These are phyloP conservation scores for Gossypium herbaceum DNA, from an alignment of 345 rosid genomes.

Conservation along the genomic window DNA sequence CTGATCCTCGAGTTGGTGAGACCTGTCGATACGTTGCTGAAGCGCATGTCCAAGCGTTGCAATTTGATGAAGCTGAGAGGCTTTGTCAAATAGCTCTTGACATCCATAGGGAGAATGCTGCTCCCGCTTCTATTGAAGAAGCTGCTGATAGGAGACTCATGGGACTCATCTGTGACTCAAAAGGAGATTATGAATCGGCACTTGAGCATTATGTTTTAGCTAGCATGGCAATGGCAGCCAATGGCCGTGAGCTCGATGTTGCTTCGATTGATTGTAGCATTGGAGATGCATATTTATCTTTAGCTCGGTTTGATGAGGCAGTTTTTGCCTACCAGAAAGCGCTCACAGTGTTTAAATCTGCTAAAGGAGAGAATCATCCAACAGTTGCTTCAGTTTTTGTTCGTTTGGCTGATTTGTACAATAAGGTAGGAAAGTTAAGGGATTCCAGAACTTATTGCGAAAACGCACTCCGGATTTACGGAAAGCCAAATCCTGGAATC, in stretches of 20 bases:
- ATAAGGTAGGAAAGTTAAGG: slow-evolving; percentile 68
- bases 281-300: slow-evolving; percentile 79
- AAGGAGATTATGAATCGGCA: slow-evolving; percentile 73
- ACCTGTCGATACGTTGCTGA: slow-evolving; percentile 83
- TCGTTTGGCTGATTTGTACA: slow-evolving; percentile 80
- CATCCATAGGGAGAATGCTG: slow-evolving; percentile 60
- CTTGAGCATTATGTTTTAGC: slow-evolving; percentile 87
- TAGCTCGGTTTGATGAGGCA: slow-evolving; percentile 88
- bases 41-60: slow-evolving; percentile 85
- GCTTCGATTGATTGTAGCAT: slow-evolving; percentile 85
- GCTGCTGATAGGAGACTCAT: slow-evolving; percentile 83
- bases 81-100: slow-evolving; percentile 75
- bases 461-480: slow-evolving; percentile 70
- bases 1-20: slow-evolving; percentile 70
- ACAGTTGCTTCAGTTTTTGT: slow-evolving; percentile 80
- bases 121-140: slow-evolving; percentile 63
- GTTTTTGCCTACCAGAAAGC: slow-evolving; percentile 85
- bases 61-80: slow-evolving; percentile 76
- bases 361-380: slow-evolving; percentile 78
- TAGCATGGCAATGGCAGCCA: slow-evolving; percentile 80
- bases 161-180: slow-evolving; percentile 79
- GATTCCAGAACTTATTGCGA: slow-evolving; percentile 81
- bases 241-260: slow-evolving; percentile 58
- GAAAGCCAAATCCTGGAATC: slow-evolving; percentile 52
- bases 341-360: slow-evolving; percentile 63